Evolutionary conservation across 495 filamentous ascomycete species (phyloP).

Genomic region (Trichoderma reesei): DNA sequence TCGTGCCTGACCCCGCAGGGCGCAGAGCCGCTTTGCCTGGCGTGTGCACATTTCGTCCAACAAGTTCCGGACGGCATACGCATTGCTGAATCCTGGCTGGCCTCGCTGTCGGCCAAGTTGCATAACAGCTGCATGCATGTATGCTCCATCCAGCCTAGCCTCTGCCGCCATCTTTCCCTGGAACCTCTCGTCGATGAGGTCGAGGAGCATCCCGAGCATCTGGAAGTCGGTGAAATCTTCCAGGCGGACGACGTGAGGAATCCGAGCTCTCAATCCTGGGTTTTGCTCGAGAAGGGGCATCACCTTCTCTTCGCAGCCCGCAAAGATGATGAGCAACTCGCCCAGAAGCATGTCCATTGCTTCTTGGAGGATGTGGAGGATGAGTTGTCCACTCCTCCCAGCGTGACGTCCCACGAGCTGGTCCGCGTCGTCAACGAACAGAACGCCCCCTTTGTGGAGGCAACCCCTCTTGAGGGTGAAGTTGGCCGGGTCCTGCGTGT

Average conservation of each 20-base stretch:
- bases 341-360: slow-evolving; percentile 71
- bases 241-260: slow-evolving; percentile 58
- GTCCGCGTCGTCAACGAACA: slow-evolving; percentile 76
- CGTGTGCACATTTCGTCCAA: slow-evolving; percentile 43
- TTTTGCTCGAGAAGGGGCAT: slow-evolving; percentile 73
- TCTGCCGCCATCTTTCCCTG: slow-evolving; percentile 48
- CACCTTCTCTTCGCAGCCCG: slow-evolving; percentile 71
- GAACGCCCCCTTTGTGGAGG: slow-evolving; percentile 49
- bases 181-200: slow-evolving; percentile 36
- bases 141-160: slow-evolving; percentile 50
- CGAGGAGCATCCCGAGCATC: slow-evolving; percentile 49
- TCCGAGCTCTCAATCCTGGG: slow-evolving; percentile 60
- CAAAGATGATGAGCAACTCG: slow-evolving; percentile 66
- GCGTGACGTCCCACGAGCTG: slow-evolving; percentile 51
- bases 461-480: background rate
- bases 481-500: background rate
- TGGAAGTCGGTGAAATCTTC: slow-evolving; percentile 60
- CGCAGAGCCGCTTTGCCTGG: slow-evolving; percentile 46
- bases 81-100: slow-evolving; percentile 63
- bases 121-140: slow-evolving; percentile 51
- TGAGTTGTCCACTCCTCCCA: slow-evolving; percentile 40
- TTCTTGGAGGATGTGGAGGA: slow-evolving; percentile 64
- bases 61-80: slow-evolving; percentile 54
- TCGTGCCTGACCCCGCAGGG: slow-evolving; percentile 20
- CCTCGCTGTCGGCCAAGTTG: slow-evolving; percentile 54